A percentile compares a stretch with the other conserved stretches of the same genome.
Evolutionary conservation across 495 filamentous ascomycete species (phyloP).

Genomic region (Penicillium odoratum): DNA sequence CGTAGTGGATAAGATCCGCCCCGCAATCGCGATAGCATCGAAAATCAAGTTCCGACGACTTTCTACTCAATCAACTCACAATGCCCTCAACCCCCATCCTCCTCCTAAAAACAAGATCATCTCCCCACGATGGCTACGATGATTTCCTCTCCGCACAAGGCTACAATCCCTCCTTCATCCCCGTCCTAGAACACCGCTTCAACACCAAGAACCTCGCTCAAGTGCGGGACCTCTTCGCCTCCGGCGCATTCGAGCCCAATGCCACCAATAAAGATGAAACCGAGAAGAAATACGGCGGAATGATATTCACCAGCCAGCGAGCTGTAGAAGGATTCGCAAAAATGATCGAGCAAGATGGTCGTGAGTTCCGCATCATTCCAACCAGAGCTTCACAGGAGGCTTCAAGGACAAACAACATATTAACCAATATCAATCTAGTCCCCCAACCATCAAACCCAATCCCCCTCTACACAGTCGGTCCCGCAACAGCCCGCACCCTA

Average conservation of each 20-base stretch:
- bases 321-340: slow-evolving; percentile 82
- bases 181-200: slow-evolving; percentile 76
- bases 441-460: slow-evolving; percentile 22
- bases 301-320: slow-evolving; percentile 93
- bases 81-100: slow-evolving; percentile 52
- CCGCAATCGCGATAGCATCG: slow-evolving; percentile 11
- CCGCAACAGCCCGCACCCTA: slow-evolving; percentile 79
- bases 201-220: slow-evolving; percentile 45
- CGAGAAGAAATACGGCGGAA: slow-evolving; percentile 63
- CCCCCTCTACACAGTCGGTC: slow-evolving; percentile 85
- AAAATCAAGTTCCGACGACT: slow-evolving; percentile 1
- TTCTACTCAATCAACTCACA: not conserved
- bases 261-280: slow-evolving; percentile 2
- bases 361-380: slow-evolving; percentile 22
- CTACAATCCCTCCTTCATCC: slow-evolving; percentile 67
- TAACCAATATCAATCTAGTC: not conserved
- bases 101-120: slow-evolving; percentile 84
- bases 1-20: not conserved
- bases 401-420: not conserved
- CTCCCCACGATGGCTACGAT: slow-evolving; percentile 75
- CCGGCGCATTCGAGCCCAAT: slow-evolving; percentile 23
- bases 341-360: slow-evolving; percentile 53
- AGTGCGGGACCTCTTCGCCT: slow-evolving; percentile 43
- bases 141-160: slow-evolving; percentile 60
- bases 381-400: not conserved